Conservation (phyloP, 768 basidiomycete genomes). For the Pulveroboletus sp. region DNA sequence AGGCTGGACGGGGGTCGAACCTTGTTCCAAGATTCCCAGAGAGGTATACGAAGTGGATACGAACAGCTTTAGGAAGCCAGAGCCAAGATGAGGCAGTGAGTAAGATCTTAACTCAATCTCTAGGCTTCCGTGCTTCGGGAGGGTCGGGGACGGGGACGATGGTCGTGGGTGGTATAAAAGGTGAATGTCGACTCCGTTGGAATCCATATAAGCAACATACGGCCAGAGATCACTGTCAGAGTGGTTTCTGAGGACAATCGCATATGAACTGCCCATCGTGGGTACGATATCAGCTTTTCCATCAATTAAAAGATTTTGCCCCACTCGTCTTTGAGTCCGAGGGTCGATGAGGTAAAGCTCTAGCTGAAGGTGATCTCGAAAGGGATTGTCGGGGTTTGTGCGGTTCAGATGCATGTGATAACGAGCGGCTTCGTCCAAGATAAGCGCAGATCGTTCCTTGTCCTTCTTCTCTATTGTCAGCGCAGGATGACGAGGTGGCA, state of each 20-base stretch:
- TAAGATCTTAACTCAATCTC: constrained; percentile 40
- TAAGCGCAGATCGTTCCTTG: constrained; percentile 34
- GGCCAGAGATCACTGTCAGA: constrained; percentile 59
- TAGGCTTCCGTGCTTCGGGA: constrained; percentile 38
- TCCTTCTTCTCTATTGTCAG: constrained; percentile 38
- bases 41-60: constrained; percentile 50
- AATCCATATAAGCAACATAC: constrained; percentile 61
- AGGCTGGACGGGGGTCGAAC: constrained; percentile 19
- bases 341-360: constrained; percentile 52
- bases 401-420: constrained; percentile 59
- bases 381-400: constrained; percentile 45
- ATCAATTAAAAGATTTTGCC: constrained; percentile 45
- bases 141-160: constrained; percentile 37
- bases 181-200: constrained; percentile 50
- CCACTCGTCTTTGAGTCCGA: constrained; percentile 39
- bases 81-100: constrained; percentile 42
- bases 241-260: constrained; percentile 47
- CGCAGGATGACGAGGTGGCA: constrained; percentile 34
- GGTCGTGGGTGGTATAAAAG: constrained; percentile 53
- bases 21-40: constrained; percentile 50
- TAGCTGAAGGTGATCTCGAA: constrained; percentile 48
- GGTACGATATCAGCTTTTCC: constrained; percentile 48
- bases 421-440: constrained; percentile 55
- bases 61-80: constrained; percentile 58
- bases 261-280: constrained; percentile 42